phyloP scores from a whole-genome alignment of 495 filamentous ascomycete species.

The Penicillium paxilli region DNA sequence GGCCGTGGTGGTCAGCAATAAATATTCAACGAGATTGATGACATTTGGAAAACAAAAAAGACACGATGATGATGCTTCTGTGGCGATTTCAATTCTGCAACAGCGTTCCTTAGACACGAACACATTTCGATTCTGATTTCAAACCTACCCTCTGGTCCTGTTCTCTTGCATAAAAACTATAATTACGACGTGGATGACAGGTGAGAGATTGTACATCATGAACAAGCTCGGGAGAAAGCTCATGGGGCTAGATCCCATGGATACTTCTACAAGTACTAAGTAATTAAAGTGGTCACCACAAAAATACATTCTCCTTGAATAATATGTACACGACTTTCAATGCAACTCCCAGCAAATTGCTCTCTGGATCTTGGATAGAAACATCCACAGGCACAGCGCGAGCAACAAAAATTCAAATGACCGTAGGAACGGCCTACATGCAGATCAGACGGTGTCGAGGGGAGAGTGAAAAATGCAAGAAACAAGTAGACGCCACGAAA shows the following conservation, averaged over 20 bases:
- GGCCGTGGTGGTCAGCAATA: constrained; percentile 23
- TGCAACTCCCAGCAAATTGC: constrained; percentile 6
- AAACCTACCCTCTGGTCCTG: neutral
- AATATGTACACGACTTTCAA: constrained; percentile 20
- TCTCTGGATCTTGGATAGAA: neutral
- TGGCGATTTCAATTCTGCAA: constrained; percentile 16
- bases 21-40: constrained; percentile 12
- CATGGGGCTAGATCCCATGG: no score
- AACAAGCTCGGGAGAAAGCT: neutral
- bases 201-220: neutral
- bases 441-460: constrained; percentile 31
- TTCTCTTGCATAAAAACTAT: neutral
- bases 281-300: constrained; percentile 2
- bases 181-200: neutral
- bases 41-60: constrained; percentile 21
- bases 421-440: constrained; percentile 28
- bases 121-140: constrained; percentile 4
- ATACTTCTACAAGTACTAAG: no score
- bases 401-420: constrained; percentile 10
- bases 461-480: constrained; percentile 39
- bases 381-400: neutral
- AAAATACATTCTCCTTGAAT: constrained; percentile 15
- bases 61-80: constrained; percentile 23
- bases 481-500: constrained; percentile 30
- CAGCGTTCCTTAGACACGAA: constrained; percentile 23